Percentiles rank a stretch among this genome's conserved stretches.
Evolutionary conservation across 108 stramenopile genomes (phyloP).

Genomic region (Thalassiosira profunda): DNA sequence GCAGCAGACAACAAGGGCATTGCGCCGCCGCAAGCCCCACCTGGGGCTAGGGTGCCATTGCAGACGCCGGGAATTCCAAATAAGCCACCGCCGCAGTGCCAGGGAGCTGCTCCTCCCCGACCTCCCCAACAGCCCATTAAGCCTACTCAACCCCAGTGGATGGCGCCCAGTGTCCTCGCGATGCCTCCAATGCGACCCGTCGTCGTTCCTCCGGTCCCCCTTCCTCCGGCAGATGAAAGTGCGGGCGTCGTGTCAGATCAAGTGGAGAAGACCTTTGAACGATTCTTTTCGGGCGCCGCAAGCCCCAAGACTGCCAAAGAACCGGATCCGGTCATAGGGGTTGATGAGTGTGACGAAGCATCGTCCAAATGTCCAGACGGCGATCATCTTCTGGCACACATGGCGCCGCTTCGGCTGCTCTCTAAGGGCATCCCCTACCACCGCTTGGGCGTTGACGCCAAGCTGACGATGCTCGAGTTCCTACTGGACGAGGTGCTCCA

Average conservation of each 20-base stretch:
- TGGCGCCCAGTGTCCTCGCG: background rate
- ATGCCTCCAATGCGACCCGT: conserved; percentile 2
- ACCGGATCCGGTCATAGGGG: background rate
- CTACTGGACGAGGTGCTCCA: conserved; percentile 77
- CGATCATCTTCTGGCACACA: conserved; percentile 58
- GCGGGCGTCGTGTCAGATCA: conserved; percentile 19
- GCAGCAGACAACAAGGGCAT: too few species aligned
- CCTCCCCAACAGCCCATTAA: background rate
- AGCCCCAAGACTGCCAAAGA: background rate
- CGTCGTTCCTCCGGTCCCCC: conserved; percentile 28
- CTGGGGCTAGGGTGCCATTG: too few species aligned
- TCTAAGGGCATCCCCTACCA: conserved; percentile 74
- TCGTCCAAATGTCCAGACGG: too few species aligned
- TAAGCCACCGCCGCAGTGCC: too few species aligned
- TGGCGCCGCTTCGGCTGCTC: conserved; percentile 58
- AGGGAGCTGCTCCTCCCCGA: too few species aligned
- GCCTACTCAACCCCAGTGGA: background rate
- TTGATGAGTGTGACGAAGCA: background rate
- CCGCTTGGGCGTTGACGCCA: conserved; percentile 59
- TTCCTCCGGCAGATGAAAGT: conserved; percentile 9
- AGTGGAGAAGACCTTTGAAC: conserved; percentile 12
- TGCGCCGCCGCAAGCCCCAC: too few species aligned
- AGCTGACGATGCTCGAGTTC: conserved; percentile 78
- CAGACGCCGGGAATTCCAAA: too few species aligned
- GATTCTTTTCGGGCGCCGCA: conserved; percentile 23